These are phyloP conservation scores for Penicillium sp. DNA, from an alignment of 2,329 filamentous ascomycete species.

Conservation along the genomic window DNA sequence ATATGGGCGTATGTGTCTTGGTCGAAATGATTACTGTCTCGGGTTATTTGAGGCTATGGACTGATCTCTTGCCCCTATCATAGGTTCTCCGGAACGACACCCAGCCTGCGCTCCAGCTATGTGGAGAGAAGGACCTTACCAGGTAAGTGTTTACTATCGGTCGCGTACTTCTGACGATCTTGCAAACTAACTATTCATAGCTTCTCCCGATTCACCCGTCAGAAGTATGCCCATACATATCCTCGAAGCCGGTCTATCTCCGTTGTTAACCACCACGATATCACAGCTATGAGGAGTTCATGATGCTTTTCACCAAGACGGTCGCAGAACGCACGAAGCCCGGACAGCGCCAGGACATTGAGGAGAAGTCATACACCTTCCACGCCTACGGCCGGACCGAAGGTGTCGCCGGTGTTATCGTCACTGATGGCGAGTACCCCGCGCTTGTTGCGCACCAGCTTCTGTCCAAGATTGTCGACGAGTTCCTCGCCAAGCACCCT, in stretches of 20 bases:
- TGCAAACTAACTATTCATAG: slow-evolving; percentile 25
- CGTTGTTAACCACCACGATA: slow-evolving; percentile 11
- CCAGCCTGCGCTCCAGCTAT: slow-evolving; percentile 78
- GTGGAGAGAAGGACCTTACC: slow-evolving; percentile 76
- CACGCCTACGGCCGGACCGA: slow-evolving; percentile 75
- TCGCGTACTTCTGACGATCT: slow-evolving; percentile 1
- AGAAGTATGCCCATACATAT: slow-evolving; percentile 59
- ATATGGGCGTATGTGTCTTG: slow-evolving; percentile 75
- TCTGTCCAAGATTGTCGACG: slow-evolving; percentile 83
- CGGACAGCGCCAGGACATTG: slow-evolving; percentile 84
- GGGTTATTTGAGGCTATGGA: not conserved
- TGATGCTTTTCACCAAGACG: slow-evolving; percentile 84
- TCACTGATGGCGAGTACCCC: slow-evolving; percentile 77
- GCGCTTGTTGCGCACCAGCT: slow-evolving; percentile 83
- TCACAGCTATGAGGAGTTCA: slow-evolving; percentile 67
- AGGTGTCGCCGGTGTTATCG: slow-evolving; percentile 77
- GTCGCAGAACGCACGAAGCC: slow-evolving; percentile 83
- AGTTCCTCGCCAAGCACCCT: slow-evolving; percentile 80
- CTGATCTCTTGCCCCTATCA: not conserved
- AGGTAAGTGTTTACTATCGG: slow-evolving; percentile 36
- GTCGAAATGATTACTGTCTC: slow-evolving; percentile 3
- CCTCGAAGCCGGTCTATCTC: slow-evolving; percentile 15
- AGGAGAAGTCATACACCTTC: slow-evolving; percentile 62
- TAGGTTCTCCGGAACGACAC: slow-evolving; percentile 82
- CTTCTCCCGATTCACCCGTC: slow-evolving; percentile 80